phyloP scores from a whole-genome alignment of 2,329 filamentous ascomycete species.

The Annulohypoxylon truncatum region DNA sequence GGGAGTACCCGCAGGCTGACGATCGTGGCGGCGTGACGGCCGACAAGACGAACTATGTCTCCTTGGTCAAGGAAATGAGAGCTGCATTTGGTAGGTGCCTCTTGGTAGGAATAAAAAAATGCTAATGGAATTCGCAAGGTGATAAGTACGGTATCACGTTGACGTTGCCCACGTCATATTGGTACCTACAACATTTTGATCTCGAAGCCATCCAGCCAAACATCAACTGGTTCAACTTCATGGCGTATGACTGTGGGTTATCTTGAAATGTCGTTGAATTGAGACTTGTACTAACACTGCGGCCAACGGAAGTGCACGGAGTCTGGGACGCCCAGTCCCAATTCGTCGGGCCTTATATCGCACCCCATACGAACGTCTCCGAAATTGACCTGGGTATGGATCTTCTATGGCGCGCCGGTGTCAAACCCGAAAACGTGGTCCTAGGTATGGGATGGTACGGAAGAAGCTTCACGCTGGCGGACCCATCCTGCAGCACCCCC shows the following conservation, averaged over 20 bases:
- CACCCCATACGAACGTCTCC: slow-evolving; percentile 59
- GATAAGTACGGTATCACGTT: background rate
- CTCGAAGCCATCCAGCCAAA: slow-evolving; percentile 36
- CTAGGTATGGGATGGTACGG: slow-evolving; percentile 60
- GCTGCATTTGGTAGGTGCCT: no score
- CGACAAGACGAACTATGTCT: no score
- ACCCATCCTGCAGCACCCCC: slow-evolving; percentile 41
- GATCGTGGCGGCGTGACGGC: no score
- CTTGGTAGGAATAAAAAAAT: no score
- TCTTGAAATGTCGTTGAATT: no score
- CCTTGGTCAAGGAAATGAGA: no score
- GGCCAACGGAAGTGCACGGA: no score
- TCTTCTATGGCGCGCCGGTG: slow-evolving; percentile 59
- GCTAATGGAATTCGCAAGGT: no score
- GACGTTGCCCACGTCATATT: slow-evolving; percentile 39
- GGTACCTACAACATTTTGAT: slow-evolving; percentile 48
- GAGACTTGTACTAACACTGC: no score
- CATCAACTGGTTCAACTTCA: slow-evolving; percentile 54
- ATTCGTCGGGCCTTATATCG: slow-evolving; percentile 51
- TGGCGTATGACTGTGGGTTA: no score
- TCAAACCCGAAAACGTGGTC: slow-evolving; percentile 55
- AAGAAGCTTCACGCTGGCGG: slow-evolving; percentile 34
- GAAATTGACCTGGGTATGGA: slow-evolving; percentile 57
- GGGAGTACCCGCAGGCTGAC: no score
- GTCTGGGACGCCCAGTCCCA: slow-evolving; percentile 52